These are phyloP conservation scores for Ustilago hordei DNA, from an alignment of 1,284 basidiomycete genomes.

Conservation along the genomic window DNA sequence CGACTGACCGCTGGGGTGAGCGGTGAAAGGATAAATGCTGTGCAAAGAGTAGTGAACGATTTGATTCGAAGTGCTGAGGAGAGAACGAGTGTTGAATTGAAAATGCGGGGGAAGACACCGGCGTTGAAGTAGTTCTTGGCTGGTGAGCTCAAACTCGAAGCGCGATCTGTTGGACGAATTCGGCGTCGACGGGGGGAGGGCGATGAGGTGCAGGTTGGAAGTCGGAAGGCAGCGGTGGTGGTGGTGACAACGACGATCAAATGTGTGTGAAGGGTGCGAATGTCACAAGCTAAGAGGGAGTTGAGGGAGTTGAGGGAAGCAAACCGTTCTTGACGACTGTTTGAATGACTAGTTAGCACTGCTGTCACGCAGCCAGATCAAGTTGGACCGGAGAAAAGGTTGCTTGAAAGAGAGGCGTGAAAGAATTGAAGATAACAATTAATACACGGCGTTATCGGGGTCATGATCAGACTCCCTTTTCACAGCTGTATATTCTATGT, in stretches of 20 bases:
- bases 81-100: too few species aligned
- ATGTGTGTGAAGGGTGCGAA: neutral
- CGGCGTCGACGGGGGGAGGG: neutral
- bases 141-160: too few species aligned
- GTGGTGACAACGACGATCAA: neutral
- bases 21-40: neutral
- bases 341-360: neutral
- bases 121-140: too few species aligned
- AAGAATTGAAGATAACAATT: too few species aligned
- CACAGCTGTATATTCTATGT: too few species aligned
- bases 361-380: neutral
- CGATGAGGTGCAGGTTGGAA: neutral
- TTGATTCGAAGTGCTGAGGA: neutral
- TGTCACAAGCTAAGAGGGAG: too few species aligned
- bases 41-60: neutral
- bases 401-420: conserved; percentile 12
- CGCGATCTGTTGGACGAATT: neutral
- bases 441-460: too few species aligned
- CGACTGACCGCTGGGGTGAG: neutral
- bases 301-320: neutral
- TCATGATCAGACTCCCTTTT: too few species aligned
- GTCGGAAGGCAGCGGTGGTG: neutral
- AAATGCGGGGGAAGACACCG: too few species aligned
- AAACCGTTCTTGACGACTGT: neutral
- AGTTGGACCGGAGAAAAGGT: neutral